Conservation (phyloP, 176 grass and related monocot genomes). For the Sorghum bicolor region DNA sequence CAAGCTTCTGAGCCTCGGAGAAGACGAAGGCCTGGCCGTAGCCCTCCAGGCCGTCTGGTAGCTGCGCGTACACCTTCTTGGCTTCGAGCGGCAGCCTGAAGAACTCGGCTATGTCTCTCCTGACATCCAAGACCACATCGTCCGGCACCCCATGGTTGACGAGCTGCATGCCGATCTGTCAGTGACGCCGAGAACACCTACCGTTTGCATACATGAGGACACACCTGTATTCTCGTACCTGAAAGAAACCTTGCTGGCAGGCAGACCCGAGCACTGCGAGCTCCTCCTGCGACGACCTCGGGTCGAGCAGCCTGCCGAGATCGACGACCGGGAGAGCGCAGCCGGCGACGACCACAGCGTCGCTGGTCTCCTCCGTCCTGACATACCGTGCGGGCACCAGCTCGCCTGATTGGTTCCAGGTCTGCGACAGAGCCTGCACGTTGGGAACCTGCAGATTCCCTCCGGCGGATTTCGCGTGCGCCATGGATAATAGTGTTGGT, state of each 20-base stretch:
- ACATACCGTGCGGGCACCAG: conserved; percentile 34
- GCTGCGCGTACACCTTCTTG: conserved; percentile 13
- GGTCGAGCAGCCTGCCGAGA: conserved; percentile 34
- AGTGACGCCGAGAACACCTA: background rate
- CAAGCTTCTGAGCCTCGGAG: conserved; percentile 49
- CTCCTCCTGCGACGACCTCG: conserved; percentile 21
- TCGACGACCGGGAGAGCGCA: conserved; percentile 36
- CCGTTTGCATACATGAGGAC: background rate
- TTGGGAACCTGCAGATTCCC: conserved; percentile 40
- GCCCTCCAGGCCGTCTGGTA: conserved; percentile 19
- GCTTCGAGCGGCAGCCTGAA: conserved; percentile 35
- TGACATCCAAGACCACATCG: conserved; percentile 14
- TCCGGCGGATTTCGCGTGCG: background rate
- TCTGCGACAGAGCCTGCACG: conserved; percentile 42
- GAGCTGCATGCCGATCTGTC: background rate
- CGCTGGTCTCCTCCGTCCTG: conserved; percentile 7
- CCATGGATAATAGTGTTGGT: background rate
- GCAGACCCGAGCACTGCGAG: conserved; percentile 31
- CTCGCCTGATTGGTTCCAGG: background rate
- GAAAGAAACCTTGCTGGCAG: conserved; percentile 64
- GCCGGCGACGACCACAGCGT: conserved; percentile 21
- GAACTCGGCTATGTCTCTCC: conserved; percentile 17
- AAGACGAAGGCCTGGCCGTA: conserved; percentile 50
- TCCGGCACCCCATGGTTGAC: conserved; percentile 34
- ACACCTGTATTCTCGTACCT: conserved; percentile 18